Base-by-base conservation (phyloP, 495 filamentous ascomycete genomes). In the Aspergillus cristatus region DNA sequence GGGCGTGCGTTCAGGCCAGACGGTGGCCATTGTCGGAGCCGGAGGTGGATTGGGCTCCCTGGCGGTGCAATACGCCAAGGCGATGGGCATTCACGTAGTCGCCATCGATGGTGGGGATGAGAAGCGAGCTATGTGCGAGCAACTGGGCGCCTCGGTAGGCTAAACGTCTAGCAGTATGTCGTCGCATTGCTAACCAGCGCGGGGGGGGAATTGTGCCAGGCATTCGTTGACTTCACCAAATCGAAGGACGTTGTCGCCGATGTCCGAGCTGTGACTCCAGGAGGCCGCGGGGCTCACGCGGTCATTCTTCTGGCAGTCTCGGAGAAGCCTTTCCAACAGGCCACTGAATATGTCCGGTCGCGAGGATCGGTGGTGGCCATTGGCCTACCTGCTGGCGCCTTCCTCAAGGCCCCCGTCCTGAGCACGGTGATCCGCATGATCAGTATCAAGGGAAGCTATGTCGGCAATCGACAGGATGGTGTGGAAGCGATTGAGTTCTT, bases 251-350 rank as follows among this genome's bases (percentile, higher is more conserved):
- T 87, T 7, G 79, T 86, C 25, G 63, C 66, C 43, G 77, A 81
- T 35, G 84, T 89, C 22, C 75, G 81, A 62, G 69, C 60, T 16
- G 68, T 72, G 3, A 84, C 81, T 7, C 52, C 65, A 31, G 84
- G 85, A 35, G 81, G 81, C 7, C 67, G 78, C 17, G 84, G 84
- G 20, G 82, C 84, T 4, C 81, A 87, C 45, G 84, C 81, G 3
- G 84, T 86, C 28, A 63, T 89, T 35, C 56, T 86, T 20, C 70
- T 87, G 7, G 84, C 84, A 30, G 81, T 81, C 20, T 71, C 58
- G 46, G 84, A 88, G 65, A 81, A 78, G 64, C 84, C 84, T n/a
- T 88, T 88, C 72, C 83, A 87, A 61, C 83, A 89, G 55, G 84
- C 84, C 16, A 72, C 78, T 28, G 76, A 81, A 56, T 86, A 86